Conservation (phyloP, 371 early-diverging fungal genomes). For the Aphelidium insulamus region DNA sequence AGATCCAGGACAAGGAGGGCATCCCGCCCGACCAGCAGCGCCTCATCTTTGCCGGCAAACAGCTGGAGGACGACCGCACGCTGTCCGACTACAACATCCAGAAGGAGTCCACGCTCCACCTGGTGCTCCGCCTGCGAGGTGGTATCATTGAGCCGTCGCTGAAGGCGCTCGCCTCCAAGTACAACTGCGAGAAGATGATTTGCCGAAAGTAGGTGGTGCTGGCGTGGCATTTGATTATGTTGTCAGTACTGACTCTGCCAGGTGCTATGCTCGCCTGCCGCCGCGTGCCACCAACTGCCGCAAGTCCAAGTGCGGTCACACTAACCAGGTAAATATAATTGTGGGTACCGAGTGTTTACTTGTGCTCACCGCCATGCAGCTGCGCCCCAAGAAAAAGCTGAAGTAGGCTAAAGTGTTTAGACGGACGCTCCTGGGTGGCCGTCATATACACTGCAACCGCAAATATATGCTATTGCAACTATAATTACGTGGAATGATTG, state of each 20-base stretch:
- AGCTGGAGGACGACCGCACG: slow-evolving; percentile 94
- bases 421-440: too few relatives aligned
- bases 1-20: slow-evolving; percentile 51
- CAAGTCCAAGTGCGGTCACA: slow-evolving; percentile 99
- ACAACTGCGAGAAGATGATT: slow-evolving; percentile 98
- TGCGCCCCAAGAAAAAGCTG: too few relatives aligned
- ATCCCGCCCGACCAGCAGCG: slow-evolving; percentile 99
- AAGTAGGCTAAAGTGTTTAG: too few relatives aligned
- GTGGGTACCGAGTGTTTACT: too few relatives aligned
- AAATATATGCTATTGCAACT: too few relatives aligned
- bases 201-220: too few relatives aligned
- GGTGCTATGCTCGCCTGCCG: slow-evolving; percentile 96
- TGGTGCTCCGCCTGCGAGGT: slow-evolving; percentile 96
- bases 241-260: slow-evolving; percentile 2
- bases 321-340: slow-evolving; percentile 98
- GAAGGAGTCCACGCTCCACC: slow-evolving; percentile 97
- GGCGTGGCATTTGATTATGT: slow-evolving; percentile 6
- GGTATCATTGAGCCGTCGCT: slow-evolving; percentile 91
- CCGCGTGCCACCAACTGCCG: slow-evolving; percentile 99
- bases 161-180: slow-evolving; percentile 91
- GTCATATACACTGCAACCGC: too few relatives aligned
- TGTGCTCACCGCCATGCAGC: too few relatives aligned
- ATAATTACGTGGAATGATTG: too few relatives aligned
- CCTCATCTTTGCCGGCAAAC: slow-evolving; percentile 98
- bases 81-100: slow-evolving; percentile 75